Conservation (phyloP, 768 basidiomycete species). For the Termitomyces titanicus region DNA sequence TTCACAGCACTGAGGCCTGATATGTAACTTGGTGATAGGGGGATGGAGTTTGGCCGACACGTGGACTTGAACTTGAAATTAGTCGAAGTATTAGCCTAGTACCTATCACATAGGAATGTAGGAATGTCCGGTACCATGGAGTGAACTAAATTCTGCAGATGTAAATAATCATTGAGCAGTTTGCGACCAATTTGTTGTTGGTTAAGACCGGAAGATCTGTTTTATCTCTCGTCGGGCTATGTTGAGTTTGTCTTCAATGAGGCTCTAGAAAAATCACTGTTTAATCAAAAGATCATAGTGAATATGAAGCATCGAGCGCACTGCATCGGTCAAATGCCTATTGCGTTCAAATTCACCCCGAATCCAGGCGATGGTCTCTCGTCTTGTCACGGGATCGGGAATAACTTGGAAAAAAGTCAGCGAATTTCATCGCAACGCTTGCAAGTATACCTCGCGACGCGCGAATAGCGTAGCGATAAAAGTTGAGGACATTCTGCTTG, state of each 20-base stretch:
- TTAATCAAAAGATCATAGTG: background rate
- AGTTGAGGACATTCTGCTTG: conserved; percentile 50
- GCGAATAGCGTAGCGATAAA: conserved; percentile 69
- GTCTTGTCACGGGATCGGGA: conserved; percentile 53
- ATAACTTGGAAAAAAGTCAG: conserved; percentile 41
- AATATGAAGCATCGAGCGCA: conserved; percentile 26
- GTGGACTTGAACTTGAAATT: too few relatives aligned
- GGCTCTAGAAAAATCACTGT: conserved; percentile 31
- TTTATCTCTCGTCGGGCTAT: conserved; percentile 57
- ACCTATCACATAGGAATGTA: too few relatives aligned
- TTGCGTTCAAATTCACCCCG: conserved; percentile 69
- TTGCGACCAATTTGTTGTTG: background rate
- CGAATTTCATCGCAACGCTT: conserved; percentile 4
- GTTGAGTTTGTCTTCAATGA: conserved; percentile 61
- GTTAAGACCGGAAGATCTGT: conserved; percentile 37
- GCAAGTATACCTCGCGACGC: conserved; percentile 55
- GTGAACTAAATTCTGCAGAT: background rate
- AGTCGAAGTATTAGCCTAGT: too few relatives aligned
- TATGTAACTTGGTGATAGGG: background rate
- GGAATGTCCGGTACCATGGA: background rate
- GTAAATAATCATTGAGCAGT: background rate
- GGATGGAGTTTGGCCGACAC: too few relatives aligned
- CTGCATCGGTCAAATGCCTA: conserved; percentile 52
- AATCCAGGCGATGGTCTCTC: conserved; percentile 71
- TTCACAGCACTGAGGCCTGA: background rate